Evolutionary conservation across 176 grass and related monocot species (phyloP), one percentile per base, ranked within the genome.

Genomic region (Carex cristatella): DNA sequence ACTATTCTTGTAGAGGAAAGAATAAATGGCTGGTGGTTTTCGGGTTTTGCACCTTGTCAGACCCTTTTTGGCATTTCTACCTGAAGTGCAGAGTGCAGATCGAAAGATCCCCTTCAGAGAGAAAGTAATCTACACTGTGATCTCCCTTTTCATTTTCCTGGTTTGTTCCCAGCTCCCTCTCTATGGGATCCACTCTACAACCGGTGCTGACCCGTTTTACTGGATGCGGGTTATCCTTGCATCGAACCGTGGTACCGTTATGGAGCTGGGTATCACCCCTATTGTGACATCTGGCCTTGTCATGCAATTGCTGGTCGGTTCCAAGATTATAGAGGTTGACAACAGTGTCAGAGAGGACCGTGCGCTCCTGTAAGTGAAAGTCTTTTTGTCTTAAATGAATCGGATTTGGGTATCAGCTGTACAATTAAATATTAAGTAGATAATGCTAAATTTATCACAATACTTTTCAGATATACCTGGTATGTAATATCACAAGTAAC

Each of bases 201-300:
- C 82, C 5, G 68, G 88, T 53, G 88, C 85, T 13, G 88, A 90
- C 79, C 88, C 80, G 23, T 86, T 90, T 68, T 86, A 86, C 30
- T 86, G 84, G 84, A 90, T 84, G 89, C 81, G 89, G 73, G 89
- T 90, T 44, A 90, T 90, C 81, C 89, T 90, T 60, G 89, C 89
- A 28, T 90, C 89, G 3, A 90, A 85, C 82, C 81, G 89, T 74
- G 89, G 89, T 67, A 90, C 85, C n/a, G 85, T 90, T 7, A 90
- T 87, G 89, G 89, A 90, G 75, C 76, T 90, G 33, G 89, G 89
- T 79, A 90, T 90, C 57, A 87, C 89, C 67, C 89, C 89, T 61
- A 87, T 90, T 81, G 89, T 90, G 48, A 90, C 89, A 51, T 90
- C 85, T 77, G 89, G 89, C 55, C 51, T 90, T 76, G 85, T 90